A percentile compares a stretch with the other conserved stretches of the same genome.
phyloP scores from a whole-genome alignment of 2,329 filamentous ascomycete species.

The Aquanectria penicillioides region DNA sequence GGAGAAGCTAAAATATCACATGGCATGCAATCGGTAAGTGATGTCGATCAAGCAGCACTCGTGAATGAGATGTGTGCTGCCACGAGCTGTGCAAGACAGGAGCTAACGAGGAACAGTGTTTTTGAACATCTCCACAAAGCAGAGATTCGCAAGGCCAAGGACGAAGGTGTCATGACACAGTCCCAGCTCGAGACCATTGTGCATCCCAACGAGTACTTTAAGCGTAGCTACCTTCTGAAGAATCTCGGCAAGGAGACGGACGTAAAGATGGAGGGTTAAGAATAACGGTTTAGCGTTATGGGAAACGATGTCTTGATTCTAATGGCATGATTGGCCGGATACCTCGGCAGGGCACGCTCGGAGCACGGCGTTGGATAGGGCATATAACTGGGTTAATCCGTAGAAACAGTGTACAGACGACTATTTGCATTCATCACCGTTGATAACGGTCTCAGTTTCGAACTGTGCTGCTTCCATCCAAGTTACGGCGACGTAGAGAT shows the following conservation, averaged over 20 bases:
- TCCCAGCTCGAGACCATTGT: slow-evolving; percentile 93
- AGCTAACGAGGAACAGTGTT: slow-evolving; percentile 62
- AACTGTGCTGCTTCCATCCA: background rate
- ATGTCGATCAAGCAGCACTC: too few relatives aligned
- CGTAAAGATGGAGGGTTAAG: slow-evolving; percentile 66
- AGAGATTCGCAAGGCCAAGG: slow-evolving; percentile 80
- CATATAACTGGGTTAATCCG: background rate
- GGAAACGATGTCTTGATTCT: too few relatives aligned
- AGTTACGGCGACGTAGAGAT: background rate
- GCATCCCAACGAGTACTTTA: slow-evolving; percentile 98
- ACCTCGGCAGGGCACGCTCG: too few relatives aligned
- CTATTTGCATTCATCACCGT: slow-evolving; percentile 1
- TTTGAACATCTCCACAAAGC: slow-evolving; percentile 88
- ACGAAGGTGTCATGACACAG: slow-evolving; percentile 75
- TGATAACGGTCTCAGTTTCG: background rate
- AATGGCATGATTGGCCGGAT: too few relatives aligned
- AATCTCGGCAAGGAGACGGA: slow-evolving; percentile 71
- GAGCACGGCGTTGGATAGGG: slow-evolving; percentile 13
- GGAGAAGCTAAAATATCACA: slow-evolving; percentile 87
- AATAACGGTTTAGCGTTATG: too few relatives aligned
- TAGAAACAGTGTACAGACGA: too few relatives aligned
- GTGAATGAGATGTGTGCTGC: too few relatives aligned
- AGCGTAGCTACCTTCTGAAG: slow-evolving; percentile 89
- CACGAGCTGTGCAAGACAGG: too few relatives aligned
- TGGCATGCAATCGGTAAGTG: slow-evolving; percentile 89